Evolutionary conservation across 306 rosid genomes (phyloP).

Genomic region (Ochetophila trinervis): DNA sequence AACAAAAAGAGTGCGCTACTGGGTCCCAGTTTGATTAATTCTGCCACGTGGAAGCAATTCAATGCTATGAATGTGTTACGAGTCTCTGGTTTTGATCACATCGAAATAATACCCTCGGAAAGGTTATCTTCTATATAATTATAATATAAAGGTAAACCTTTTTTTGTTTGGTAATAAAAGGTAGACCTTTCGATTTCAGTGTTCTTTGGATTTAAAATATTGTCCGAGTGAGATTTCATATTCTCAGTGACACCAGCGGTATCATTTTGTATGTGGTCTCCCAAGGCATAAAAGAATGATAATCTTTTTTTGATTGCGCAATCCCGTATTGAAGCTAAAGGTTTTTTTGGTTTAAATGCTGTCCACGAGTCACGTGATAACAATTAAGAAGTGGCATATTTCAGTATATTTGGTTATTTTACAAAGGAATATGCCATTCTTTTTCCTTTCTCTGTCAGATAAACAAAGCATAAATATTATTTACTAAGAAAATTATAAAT

Average conservation of each 20-base stretch:
- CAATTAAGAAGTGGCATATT: slow-evolving; percentile 20
- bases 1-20: neutral
- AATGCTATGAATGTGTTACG: neutral
- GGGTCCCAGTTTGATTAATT: neutral
- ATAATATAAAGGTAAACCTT: neutral
- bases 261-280: slow-evolving; percentile 11
- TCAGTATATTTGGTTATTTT: neutral
- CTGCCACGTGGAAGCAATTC: slow-evolving; percentile 13
- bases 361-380: slow-evolving; percentile 32
- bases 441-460: too few species aligned
- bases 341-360: slow-evolving; percentile 5
- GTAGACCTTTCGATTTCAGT: slow-evolving; percentile 7
- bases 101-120: slow-evolving; percentile 10
- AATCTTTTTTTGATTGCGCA: slow-evolving; percentile 30
- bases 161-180: neutral
- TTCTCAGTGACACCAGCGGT: slow-evolving; percentile 35
- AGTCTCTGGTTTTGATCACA: slow-evolving; percentile 9
- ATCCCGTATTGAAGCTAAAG: too few species aligned
- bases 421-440: neutral
- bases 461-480: too few species aligned
- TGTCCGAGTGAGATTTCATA: slow-evolving; percentile 29
- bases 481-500: too few species aligned
- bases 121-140: slow-evolving; percentile 1
- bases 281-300: neutral
- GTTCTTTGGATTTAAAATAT: slow-evolving; percentile 21